phyloP scores from a whole-genome alignment of 2,329 filamentous ascomycete species.

The Chaetomiaceae sp. region DNA sequence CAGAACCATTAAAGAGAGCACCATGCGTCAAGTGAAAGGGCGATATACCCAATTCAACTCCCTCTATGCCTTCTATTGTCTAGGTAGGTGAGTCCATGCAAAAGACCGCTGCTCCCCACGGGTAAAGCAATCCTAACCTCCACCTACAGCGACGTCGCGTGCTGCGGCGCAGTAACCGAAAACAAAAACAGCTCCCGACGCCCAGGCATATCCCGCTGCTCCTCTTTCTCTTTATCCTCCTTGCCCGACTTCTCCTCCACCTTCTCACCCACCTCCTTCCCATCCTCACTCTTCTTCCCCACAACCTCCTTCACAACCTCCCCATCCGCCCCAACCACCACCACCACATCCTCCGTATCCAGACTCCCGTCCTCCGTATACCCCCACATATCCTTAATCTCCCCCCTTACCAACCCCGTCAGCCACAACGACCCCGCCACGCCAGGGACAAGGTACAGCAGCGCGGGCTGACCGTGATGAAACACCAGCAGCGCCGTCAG shows the following conservation, averaged over 20 bases:
- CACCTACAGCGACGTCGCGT: not conserved
- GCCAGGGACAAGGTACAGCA: slow-evolving; percentile 87
- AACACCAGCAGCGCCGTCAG: slow-evolving; percentile 72
- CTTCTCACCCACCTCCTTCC: slow-evolving; percentile 29
- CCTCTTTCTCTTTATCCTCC: slow-evolving; percentile 6
- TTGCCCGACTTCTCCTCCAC: slow-evolving; percentile 29
- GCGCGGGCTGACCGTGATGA: slow-evolving; percentile 79
- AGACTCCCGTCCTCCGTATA: slow-evolving; percentile 71
- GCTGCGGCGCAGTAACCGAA: slow-evolving; percentile 25
- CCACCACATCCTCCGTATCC: slow-evolving; percentile 51
- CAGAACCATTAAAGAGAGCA: no score
- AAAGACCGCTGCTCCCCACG: no score
- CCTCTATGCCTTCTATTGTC: not conserved
- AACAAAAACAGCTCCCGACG: slow-evolving; percentile 28
- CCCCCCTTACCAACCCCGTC: slow-evolving; percentile 66
- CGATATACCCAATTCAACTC: not conserved
- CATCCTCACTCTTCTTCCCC: slow-evolving; percentile 29
- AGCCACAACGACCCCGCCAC: slow-evolving; percentile 72
- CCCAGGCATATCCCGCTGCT: not conserved
- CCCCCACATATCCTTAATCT: slow-evolving; percentile 70
- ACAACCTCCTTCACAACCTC: slow-evolving; percentile 40
- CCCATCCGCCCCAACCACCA: slow-evolving; percentile 49
- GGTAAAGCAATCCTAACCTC: no score
- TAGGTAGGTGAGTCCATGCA: no score
- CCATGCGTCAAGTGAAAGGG: slow-evolving; percentile 9